Conservation (phyloP, 2,329 filamentous ascomycete species). For the Aspergillus latus region DNA sequence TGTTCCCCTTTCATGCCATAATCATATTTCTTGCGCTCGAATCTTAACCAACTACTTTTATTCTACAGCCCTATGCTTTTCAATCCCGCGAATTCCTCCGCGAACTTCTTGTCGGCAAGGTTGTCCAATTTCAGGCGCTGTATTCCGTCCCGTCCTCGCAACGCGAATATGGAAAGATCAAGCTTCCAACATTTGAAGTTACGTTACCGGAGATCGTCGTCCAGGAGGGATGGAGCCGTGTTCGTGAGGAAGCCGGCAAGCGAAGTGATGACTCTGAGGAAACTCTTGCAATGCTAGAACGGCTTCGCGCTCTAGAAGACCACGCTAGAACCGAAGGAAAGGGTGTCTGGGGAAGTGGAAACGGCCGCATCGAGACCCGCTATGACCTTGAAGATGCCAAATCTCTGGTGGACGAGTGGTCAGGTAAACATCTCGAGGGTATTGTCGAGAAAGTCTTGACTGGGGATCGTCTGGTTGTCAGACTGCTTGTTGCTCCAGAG, state of each 20-base stretch:
- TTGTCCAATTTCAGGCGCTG: conserved; percentile 77
- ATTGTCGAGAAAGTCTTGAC: conserved; percentile 89
- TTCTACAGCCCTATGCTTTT: conserved; percentile 71
- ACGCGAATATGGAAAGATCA: conserved; percentile 82
- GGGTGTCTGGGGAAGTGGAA: conserved; percentile 73
- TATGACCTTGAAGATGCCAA: conserved; percentile 79
- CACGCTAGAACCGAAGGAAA: conserved; percentile 75
- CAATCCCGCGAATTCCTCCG: conserved; percentile 92
- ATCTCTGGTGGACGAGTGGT: conserved; percentile 75
- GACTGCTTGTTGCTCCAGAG: conserved; percentile 75
- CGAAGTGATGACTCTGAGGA: conserved; percentile 81
- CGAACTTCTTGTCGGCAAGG: conserved; percentile 78
- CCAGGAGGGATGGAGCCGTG: conserved; percentile 86
- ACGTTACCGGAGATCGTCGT: conserved; percentile 80
- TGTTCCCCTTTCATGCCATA: not conserved
- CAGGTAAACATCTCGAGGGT: conserved; percentile 79
- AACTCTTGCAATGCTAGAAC: conserved; percentile 67
- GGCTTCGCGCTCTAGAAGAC: conserved; percentile 72
- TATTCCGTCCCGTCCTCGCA: conserved; percentile 83
- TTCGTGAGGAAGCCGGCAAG: conserved; percentile 89
- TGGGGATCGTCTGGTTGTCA: conserved; percentile 83
- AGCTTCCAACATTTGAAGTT: conserved; percentile 66
- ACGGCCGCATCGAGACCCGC: conserved; percentile 68
- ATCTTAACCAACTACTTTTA: conserved; percentile 7
- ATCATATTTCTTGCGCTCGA: not conserved